phyloP scores from a whole-genome alignment of 495 filamentous ascomycete genomes.

The Penicillium soppii region DNA sequence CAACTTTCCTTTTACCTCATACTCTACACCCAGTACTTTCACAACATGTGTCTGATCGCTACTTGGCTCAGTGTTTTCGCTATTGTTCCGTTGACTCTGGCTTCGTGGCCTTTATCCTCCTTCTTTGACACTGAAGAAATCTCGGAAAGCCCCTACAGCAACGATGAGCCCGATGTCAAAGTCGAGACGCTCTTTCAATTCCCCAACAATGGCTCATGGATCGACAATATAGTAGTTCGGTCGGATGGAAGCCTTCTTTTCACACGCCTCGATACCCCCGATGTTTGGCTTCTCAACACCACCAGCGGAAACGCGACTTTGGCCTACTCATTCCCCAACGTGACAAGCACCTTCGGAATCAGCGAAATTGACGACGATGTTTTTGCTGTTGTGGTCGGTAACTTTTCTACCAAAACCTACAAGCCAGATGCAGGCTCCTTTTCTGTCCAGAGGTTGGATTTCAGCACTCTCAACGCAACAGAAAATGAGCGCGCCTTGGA shows the following conservation, averaged over 20 bases:
- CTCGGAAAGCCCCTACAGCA: background rate
- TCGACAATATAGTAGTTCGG: constrained; percentile 40
- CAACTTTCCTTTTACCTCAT: too few species aligned
- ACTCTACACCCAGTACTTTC: background rate
- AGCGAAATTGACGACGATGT: constrained; percentile 39
- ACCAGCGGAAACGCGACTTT: constrained; percentile 28
- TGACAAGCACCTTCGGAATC: constrained; percentile 41
- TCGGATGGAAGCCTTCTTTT: constrained; percentile 34
- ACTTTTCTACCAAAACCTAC: constrained; percentile 31
- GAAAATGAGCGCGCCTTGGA: background rate
- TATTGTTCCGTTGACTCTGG: constrained; percentile 8
- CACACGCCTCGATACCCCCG: constrained; percentile 33
- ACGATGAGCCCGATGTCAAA: constrained; percentile 16
- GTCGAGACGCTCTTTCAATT: constrained; percentile 34
- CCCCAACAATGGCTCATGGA: constrained; percentile 35
- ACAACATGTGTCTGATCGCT: constrained; percentile 11
- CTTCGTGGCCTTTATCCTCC: constrained; percentile 8
- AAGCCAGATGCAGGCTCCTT: constrained; percentile 32
- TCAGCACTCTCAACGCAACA: constrained; percentile 13
- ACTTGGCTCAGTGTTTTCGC: constrained; percentile 15
- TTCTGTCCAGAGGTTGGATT: constrained; percentile 39
- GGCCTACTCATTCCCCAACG: constrained; percentile 31
- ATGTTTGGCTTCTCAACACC: constrained; percentile 42
- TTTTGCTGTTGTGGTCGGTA: constrained; percentile 41
- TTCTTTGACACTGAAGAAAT: background rate